Evolutionary conservation across 169 alveolate species (phyloP), one percentile per base, ranked within the genome.

Genomic region (Eimeria brunetti): DNA sequence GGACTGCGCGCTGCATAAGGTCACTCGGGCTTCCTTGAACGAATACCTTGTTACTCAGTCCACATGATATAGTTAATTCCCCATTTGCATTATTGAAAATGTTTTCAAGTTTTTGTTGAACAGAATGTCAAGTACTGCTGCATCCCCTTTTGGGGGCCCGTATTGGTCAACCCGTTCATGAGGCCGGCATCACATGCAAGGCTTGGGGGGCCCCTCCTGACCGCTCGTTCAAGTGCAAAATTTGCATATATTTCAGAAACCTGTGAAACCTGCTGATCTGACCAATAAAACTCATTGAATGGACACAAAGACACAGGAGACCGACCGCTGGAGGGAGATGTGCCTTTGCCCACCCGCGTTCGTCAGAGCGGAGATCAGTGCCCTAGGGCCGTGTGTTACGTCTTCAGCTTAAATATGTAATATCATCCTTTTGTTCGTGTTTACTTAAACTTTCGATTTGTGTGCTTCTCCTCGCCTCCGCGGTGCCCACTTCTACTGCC

Each of bases 131-230:
- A 14, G 4, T 33, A 14, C 81, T 33, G 18, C 51, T 71, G 81
- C 53, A 36, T 71, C 81, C 53, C 49, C n/a, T n/a, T n/a, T n/a
- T n/a, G n/a, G n/a, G n/a, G n/a, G n/a, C n/a, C n/a, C n/a, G n/a
- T n/a, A n/a, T n/a, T n/a, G 38, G 41, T 27, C 81, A 12, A 36
- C 81, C 53, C n/a, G 81, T 36, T 16, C n/a, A 14, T 30, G 51
- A 36, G 51, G 81, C 81, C 53, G n/a, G n/a, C n/a, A 36, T 71
- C 81, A 71, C 81, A 71, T 71, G 81, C 81, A 71, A 33, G 81
- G 2, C 53, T 71, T n/a, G n/a, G n/a, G 81, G 30, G 49, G 51
- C 44, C 51, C 51, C 30, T 36, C 53, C 5, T 14, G 2, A 14
- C 53, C 36, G 6, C 18, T 33, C 33, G 49, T 38, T 36, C 53